A percentile compares a stretch with the other conserved stretches of the same genome.
These are phyloP conservation scores for Pythium graminicola DNA, from an alignment of 352 stramenopile genomes.

Conservation along the genomic window DNA sequence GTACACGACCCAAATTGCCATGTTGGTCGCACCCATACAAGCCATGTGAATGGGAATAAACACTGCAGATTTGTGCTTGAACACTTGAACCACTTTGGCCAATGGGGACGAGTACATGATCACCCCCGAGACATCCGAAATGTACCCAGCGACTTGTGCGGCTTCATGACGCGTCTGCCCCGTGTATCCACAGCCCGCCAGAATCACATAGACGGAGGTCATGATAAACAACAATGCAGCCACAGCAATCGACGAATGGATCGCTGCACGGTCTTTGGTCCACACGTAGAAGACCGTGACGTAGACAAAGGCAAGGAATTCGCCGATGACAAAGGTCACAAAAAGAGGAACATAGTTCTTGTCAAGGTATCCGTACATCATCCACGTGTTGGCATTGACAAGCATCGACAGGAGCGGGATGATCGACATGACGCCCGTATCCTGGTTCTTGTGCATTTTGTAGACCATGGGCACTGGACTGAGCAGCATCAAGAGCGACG, in stretches of 20 bases:
- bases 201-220: no score
- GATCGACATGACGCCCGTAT: conserved; percentile 36
- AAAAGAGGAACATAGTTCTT: conserved; percentile 43
- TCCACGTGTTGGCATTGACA: conserved; percentile 36
- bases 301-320: conserved; percentile 33
- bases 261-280: conserved; percentile 27
- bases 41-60: conserved; percentile 58
- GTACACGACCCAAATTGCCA: conserved; percentile 45
- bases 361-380: conserved; percentile 44
- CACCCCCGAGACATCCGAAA: conserved; percentile 29
- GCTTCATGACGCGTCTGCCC: conserved; percentile 19
- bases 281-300: conserved; percentile 40
- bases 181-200: background rate
- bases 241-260: conserved; percentile 12
- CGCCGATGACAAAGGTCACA: conserved; percentile 31
- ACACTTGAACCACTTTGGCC: conserved; percentile 40
- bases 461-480: conserved; percentile 36
- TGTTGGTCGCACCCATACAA: conserved; percentile 39
- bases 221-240: conserved; percentile 5
- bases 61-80: conserved; percentile 39
- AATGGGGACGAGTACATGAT: conserved; percentile 37
- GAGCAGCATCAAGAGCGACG: conserved; percentile 33
- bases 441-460: conserved; percentile 26
- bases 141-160: no score
- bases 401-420: conserved; percentile 25